Evolutionary conservation across 345 rosid genomes (phyloP).

Genomic region (Populus tremula): DNA sequence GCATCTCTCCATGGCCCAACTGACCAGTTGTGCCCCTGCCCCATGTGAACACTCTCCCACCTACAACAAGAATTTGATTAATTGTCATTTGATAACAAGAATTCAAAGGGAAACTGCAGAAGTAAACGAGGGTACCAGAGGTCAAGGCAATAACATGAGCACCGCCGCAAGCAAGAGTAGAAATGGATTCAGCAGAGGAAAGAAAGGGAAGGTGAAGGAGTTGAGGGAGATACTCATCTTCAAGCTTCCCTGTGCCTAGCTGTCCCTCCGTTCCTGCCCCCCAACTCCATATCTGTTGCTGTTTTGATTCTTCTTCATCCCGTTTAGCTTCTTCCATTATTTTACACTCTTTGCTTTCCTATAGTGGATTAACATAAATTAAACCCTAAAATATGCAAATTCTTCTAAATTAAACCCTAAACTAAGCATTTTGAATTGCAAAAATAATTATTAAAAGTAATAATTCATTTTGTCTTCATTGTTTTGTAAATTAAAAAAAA

Average conservation of each 20-base stretch:
- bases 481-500: too few relatives aligned
- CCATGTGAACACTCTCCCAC: conserved; percentile 72
- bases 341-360: too few relatives aligned
- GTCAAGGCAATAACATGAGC: conserved; percentile 82
- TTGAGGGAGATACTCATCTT: conserved; percentile 79
- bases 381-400: too few relatives aligned
- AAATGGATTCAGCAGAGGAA: conserved; percentile 47
- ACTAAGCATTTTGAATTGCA: too few relatives aligned
- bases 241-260: conserved; percentile 58
- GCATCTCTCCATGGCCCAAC: conserved; percentile 72
- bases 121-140: conserved; percentile 34
- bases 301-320: background rate
- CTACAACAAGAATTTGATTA: conserved; percentile 23
- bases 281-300: conserved; percentile 75
- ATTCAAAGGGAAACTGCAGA: background rate
- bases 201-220: conserved; percentile 50
- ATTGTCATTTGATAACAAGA: background rate
- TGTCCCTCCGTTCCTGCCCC: conserved; percentile 98
- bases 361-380: too few relatives aligned
- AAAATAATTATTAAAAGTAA: too few relatives aligned
- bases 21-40: conserved; percentile 96
- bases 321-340: background rate
- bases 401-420: too few relatives aligned
- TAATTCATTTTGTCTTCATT: too few relatives aligned
- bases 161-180: conserved; percentile 82